Evolutionary conservation across 306 rosid genomes (phyloP).

Genomic region (Oemleria cerasiformis): DNA sequence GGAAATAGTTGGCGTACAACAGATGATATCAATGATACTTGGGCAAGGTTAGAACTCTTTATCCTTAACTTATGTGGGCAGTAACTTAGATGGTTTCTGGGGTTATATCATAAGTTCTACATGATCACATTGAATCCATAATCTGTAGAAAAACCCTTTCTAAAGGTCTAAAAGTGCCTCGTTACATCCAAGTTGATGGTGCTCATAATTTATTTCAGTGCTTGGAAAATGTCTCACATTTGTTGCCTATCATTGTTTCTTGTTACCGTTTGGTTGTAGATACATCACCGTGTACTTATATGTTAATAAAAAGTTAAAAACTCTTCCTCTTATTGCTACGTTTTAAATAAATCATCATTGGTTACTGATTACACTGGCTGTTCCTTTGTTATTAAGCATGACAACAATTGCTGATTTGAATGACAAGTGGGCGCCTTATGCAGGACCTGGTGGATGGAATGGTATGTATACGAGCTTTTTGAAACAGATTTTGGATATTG

Average conservation of each 20-base stretch:
- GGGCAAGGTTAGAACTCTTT: conserved; percentile 76
- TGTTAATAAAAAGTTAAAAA: too few relatives aligned
- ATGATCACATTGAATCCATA: neutral
- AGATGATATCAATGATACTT: conserved; percentile 79
- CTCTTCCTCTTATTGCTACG: neutral
- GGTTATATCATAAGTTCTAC: conserved; percentile 14
- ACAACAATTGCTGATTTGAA: conserved; percentile 85
- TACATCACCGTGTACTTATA: neutral
- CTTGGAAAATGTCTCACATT: neutral
- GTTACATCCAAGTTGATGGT: conserved; percentile 4
- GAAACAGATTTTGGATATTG: conserved; percentile 11
- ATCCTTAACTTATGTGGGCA: conserved; percentile 13
- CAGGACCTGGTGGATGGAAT: conserved; percentile 99
- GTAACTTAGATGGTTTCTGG: conserved; percentile 10
- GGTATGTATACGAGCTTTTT: conserved; percentile 46
- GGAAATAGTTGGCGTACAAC: conserved; percentile 99
- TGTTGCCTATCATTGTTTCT: neutral
- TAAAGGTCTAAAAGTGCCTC: neutral
- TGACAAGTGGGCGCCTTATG: conserved; percentile 94
- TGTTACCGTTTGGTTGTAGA: neutral
- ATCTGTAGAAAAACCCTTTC: neutral
- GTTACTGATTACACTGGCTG: conserved; percentile 26
- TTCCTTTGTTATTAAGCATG: conserved; percentile 60
- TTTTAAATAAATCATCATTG: neutral
- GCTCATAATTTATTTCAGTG: neutral